A percentile compares a stretch with the other conserved stretches of the same genome.
Evolutionary conservation across 352 stramenopile genomes (phyloP).

Genomic region (Blastocystis sp.): DNA sequence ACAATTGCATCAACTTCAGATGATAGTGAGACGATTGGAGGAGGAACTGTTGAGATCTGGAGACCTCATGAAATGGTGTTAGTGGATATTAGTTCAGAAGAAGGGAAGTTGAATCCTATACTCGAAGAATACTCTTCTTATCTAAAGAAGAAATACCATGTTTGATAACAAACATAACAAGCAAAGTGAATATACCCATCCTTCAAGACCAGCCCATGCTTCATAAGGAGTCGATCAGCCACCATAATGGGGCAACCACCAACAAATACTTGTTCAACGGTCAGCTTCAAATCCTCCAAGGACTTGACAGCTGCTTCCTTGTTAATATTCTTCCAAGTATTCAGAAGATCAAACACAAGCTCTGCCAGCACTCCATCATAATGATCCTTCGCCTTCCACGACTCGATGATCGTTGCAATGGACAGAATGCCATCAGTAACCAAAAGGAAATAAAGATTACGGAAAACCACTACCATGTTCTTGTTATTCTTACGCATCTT

Average conservation of each 20-base stretch:
- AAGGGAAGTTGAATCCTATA: neutral
- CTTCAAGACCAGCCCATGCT: neutral
- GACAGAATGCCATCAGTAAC: neutral
- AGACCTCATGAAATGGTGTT: constrained; percentile 24
- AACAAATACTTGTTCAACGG: constrained; percentile 10
- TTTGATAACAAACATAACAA: constrained; percentile 21
- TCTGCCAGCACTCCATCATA: constrained; percentile 17
- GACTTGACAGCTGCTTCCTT: neutral
- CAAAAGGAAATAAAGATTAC: constrained; percentile 13
- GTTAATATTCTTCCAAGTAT: constrained; percentile 26
- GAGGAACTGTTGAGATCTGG: constrained; percentile 23
- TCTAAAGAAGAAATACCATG: constrained; percentile 40
- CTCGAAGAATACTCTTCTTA: neutral
- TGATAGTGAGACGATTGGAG: neutral
- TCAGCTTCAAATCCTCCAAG: constrained; percentile 7
- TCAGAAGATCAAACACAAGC: constrained; percentile 43
- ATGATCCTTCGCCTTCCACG: constrained; percentile 37
- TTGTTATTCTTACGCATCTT: constrained; percentile 32
- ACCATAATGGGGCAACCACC: constrained; percentile 4
- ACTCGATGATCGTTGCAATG: neutral
- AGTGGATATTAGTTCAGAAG: neutral
- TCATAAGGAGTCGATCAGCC: neutral
- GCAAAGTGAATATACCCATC: neutral
- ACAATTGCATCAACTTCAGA: constrained; percentile 12
- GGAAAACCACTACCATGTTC: constrained; percentile 2